phyloP scores from a whole-genome alignment of 371 early-diverging fungal genomes.

The Lichtheimia hyalospora region DNA sequence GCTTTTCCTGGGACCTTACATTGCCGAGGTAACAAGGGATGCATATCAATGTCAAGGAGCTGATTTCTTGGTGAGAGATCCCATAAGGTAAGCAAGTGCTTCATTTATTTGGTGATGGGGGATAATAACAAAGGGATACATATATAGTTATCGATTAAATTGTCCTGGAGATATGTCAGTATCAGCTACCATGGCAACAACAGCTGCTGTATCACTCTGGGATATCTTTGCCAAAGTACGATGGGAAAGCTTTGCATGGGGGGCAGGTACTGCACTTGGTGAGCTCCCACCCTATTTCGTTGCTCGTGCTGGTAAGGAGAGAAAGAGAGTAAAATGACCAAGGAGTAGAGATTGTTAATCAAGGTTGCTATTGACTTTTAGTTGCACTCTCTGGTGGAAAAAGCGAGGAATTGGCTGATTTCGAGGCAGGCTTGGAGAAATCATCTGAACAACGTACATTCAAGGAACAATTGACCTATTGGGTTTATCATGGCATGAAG shows the following conservation, averaged over 20 bases:
- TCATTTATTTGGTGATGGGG: no score
- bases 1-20: conserved; percentile 87
- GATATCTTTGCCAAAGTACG: conserved; percentile 68
- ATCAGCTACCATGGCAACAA: background rate
- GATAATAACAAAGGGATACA: background rate
- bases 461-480: conserved; percentile 62
- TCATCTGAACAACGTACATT: conserved; percentile 39
- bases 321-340: conserved; percentile 6
- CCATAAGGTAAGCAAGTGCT: conserved; percentile 14
- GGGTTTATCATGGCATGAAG: conserved; percentile 66
- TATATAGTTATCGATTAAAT: conserved; percentile 32
- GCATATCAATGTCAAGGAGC: conserved; percentile 78
- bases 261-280: conserved; percentile 90
- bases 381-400: conserved; percentile 73
- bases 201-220: conserved; percentile 45
- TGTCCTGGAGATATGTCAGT: conserved; percentile 13
- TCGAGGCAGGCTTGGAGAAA: conserved; percentile 56
- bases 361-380: conserved; percentile 7
- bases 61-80: conserved; percentile 29
- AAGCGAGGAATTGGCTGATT: conserved; percentile 59
- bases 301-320: conserved; percentile 72
- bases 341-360: background rate
- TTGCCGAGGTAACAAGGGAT: conserved; percentile 80
- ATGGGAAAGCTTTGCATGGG: conserved; percentile 87
- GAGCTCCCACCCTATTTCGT: conserved; percentile 95